These are phyloP conservation scores for Fragilariopsis cylindrus DNA, from an alignment of 108 stramenopile species.

Conservation along the genomic window DNA sequence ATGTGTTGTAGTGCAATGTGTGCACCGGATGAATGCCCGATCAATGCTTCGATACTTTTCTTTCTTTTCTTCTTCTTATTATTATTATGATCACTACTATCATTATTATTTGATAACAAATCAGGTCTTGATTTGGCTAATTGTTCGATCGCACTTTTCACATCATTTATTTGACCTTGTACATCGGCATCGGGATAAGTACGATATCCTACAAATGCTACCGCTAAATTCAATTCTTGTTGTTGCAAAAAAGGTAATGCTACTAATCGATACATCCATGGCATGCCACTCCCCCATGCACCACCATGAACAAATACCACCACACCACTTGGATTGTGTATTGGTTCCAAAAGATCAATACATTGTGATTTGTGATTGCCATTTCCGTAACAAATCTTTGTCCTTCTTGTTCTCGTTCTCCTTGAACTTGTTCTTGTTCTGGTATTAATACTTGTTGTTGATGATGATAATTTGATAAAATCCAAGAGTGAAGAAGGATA, in stretches of 20 bases:
- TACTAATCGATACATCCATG: conserved; percentile 35
- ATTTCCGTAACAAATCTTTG: too few species aligned
- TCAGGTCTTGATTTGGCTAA: not conserved
- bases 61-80: not conserved
- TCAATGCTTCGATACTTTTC: conserved; percentile 2
- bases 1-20: conserved; percentile 25
- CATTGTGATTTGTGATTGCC: too few species aligned
- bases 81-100: not conserved
- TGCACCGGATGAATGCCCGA: conserved; percentile 46
- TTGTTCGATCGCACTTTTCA: conserved; percentile 8
- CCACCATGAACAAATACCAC: conserved; percentile 52
- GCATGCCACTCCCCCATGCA: conserved; percentile 47
- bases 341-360: too few species aligned
- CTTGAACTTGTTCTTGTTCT: too few species aligned
- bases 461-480: too few species aligned
- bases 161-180: conserved; percentile 36
- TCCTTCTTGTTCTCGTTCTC: too few species aligned
- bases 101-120: not conserved
- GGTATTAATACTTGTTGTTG: too few species aligned
- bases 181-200: conserved; percentile 42
- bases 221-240: conserved; percentile 6
- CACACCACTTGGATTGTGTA: not conserved
- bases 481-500: too few species aligned
- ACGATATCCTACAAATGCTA: conserved; percentile 46
- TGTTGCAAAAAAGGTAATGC: conserved; percentile 39